Percentiles rank a stretch among this genome's conserved stretches.
Evolutionary conservation across 1,139 yeast species (phyloP).

Genomic region (Hansenula anomala): DNA sequence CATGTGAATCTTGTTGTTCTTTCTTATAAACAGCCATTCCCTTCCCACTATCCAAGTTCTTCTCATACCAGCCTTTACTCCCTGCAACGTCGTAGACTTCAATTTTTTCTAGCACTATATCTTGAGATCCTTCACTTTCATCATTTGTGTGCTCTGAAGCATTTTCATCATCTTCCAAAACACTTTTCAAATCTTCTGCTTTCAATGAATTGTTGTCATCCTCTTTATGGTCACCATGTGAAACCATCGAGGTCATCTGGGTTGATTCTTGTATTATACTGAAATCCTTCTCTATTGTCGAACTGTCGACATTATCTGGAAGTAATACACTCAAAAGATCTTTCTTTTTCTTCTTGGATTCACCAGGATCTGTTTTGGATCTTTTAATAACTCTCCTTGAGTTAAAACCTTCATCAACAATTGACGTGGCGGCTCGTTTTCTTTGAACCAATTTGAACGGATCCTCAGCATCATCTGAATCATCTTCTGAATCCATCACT

Average conservation of each 20-base stretch:
- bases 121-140: background rate
- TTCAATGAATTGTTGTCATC: background rate
- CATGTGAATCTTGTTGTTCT: no score
- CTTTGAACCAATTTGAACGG: constrained; percentile 5
- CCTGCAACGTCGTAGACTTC: no score
- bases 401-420: background rate
- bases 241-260: background rate
- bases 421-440: constrained; percentile 1
- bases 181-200: background rate
- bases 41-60: no score
- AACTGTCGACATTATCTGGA: constrained; percentile 6
- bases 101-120: no score
- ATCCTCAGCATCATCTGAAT: constrained; percentile 5
- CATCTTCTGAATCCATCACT: constrained; percentile 14
- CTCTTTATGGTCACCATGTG: background rate
- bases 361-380: constrained; percentile 2
- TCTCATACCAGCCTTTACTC: no score
- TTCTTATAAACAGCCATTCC: no score
- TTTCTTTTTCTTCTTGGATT: background rate
- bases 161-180: constrained; percentile 3
- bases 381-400: background rate
- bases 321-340: constrained; percentile 4
- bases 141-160: no score
- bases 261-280: constrained; percentile 5
- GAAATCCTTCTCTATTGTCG: constrained; percentile 2